phyloP scores from a whole-genome alignment of 441 rosid genomes.

The Iberis amara region DNA sequence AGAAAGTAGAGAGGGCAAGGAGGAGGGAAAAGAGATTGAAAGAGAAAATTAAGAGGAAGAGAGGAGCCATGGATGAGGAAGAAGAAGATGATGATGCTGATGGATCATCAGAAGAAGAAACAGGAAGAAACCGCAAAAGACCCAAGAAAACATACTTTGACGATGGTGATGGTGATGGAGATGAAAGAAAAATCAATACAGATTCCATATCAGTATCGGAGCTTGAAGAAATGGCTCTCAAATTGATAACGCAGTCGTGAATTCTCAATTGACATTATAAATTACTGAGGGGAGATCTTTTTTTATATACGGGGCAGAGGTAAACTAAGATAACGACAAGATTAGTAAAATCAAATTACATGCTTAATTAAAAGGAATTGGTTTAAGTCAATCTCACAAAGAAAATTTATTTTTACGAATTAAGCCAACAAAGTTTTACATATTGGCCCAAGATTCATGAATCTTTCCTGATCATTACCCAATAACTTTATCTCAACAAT shows the following conservation, averaged over 20 bases:
- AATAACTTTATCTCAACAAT: no score
- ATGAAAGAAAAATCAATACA: conserved; percentile 22
- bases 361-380: no score
- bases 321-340: no score
- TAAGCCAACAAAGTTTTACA: no score
- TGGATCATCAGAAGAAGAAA: conserved; percentile 40
- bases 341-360: no score
- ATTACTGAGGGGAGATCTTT: no score
- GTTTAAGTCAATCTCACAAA: no score
- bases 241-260: conserved; percentile 39
- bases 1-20: conserved; percentile 57
- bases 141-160: conserved; percentile 36
- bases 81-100: conserved; percentile 35
- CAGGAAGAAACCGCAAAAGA: conserved; percentile 35
- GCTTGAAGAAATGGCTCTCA: conserved; percentile 75
- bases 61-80: conserved; percentile 38
- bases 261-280: no score
- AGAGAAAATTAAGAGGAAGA: conserved; percentile 70
- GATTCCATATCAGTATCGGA: conserved; percentile 53
- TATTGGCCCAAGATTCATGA: no score
- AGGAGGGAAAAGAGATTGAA: conserved; percentile 65
- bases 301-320: no score
- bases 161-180: conserved; percentile 31
- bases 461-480: no score
- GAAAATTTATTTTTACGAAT: no score